Evolutionary conservation across 208 protist species (phyloP).

Genomic region (Trypanosomatidae sp.): DNA sequence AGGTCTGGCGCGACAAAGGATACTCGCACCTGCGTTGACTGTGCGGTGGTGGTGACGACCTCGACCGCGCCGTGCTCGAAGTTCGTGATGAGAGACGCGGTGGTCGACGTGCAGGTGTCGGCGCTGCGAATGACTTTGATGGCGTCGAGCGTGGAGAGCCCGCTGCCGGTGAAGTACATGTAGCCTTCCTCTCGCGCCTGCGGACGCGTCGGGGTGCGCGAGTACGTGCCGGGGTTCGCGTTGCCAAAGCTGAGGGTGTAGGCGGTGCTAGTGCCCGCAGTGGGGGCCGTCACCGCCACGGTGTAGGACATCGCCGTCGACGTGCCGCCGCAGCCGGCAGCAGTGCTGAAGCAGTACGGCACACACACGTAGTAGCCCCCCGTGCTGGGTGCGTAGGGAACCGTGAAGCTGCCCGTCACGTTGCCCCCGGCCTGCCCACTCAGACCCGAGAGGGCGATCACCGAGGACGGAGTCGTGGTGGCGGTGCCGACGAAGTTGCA

Average conservation of each 20-base stretch:
- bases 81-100: constrained; percentile 60
- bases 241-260: constrained; percentile 38
- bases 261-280: constrained; percentile 6
- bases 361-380: constrained; percentile 77
- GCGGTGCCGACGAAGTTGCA: constrained; percentile 36
- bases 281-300: constrained; percentile 34
- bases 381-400: constrained; percentile 48
- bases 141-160: constrained; percentile 39
- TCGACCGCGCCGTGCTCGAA: constrained; percentile 44
- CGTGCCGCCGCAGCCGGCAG: constrained; percentile 30
- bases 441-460: constrained; percentile 31
- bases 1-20: constrained; percentile 65
- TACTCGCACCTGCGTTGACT: constrained; percentile 28
- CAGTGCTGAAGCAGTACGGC: constrained; percentile 67
- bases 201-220: constrained; percentile 43
- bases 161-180: constrained; percentile 59
- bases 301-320: constrained; percentile 60
- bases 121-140: constrained; percentile 57
- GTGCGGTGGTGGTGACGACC: not conserved
- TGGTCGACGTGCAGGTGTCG: constrained; percentile 48
- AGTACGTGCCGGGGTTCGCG: constrained; percentile 67
- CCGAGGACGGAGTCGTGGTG: constrained; percentile 3
- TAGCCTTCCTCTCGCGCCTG: constrained; percentile 69
- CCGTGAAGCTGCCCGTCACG: constrained; percentile 55
- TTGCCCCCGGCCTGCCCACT: constrained; percentile 23